Evolutionary conservation across 1,284 basidiomycete species (phyloP).

Genomic region (Tetrapyrgos nigripes): DNA sequence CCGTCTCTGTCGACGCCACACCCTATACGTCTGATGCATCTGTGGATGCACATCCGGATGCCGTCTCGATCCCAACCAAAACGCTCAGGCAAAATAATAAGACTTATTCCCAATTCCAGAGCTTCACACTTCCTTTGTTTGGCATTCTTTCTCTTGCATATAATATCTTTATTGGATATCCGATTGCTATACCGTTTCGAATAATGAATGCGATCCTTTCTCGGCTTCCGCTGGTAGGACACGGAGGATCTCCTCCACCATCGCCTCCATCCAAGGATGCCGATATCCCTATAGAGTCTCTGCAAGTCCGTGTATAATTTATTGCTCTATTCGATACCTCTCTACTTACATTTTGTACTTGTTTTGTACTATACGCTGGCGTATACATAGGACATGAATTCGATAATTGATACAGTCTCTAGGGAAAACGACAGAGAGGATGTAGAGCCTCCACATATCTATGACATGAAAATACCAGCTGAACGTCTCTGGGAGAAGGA

Average conservation of each 20-base stretch:
- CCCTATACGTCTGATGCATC: constrained; percentile 38
- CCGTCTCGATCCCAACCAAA: constrained; percentile 19
- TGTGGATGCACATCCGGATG: constrained; percentile 41
- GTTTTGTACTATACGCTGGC: constrained; percentile 27
- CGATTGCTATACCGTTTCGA: constrained; percentile 48
- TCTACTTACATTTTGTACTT: constrained; percentile 44
- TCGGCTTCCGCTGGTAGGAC: constrained; percentile 9
- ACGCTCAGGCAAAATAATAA: not conserved
- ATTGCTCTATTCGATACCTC: constrained; percentile 27
- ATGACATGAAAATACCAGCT: not conserved
- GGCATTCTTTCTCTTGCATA: constrained; percentile 51
- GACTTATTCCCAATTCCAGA: not conserved
- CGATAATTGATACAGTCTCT: not conserved
- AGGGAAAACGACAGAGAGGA: not conserved
- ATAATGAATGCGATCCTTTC: constrained; percentile 20
- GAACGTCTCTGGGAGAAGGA: not conserved
- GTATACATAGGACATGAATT: constrained; percentile 12
- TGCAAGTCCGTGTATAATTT: constrained; percentile 53
- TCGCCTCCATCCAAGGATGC: constrained; percentile 16
- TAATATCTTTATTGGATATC: constrained; percentile 49
- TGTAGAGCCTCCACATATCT: not conserved
- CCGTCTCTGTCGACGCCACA: constrained; percentile 54
- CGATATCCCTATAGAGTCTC: constrained; percentile 44
- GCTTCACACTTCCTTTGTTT: constrained; percentile 43
- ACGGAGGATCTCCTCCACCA: not conserved